These are phyloP conservation scores for Spergularia bocconei DNA, from an alignment of 148 eudicot genomes.

Conservation along the genomic window DNA sequence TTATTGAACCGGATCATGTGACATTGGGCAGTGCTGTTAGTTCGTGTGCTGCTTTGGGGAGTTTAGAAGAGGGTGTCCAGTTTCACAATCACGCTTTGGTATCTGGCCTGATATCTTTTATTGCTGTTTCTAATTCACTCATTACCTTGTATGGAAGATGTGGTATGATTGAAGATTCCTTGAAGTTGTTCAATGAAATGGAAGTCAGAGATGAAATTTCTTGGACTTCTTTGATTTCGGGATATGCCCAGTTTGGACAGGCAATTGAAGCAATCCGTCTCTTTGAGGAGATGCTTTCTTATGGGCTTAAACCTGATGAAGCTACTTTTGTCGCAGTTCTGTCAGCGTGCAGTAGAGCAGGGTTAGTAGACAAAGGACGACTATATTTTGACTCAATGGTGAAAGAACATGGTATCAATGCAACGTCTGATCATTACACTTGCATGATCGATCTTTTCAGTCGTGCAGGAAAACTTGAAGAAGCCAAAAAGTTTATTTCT, in stretches of 20 bases:
- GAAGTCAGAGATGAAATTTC: constrained; percentile 65
- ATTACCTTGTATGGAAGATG: constrained; percentile 89
- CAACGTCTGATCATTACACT: constrained; percentile 75
- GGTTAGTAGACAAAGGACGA: constrained; percentile 78
- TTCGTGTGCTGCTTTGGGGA: constrained; percentile 77
- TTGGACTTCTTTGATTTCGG: constrained; percentile 78
- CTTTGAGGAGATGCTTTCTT: constrained; percentile 71
- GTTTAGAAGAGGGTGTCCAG: constrained; percentile 86
- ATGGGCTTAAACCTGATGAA: constrained; percentile 75
- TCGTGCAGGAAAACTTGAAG: constrained; percentile 73
- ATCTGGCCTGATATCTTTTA: constrained; percentile 60
- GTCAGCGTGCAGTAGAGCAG: constrained; percentile 95
- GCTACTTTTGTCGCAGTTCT: constrained; percentile 79
- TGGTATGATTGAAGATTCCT: constrained; percentile 76
- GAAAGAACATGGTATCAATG: constrained; percentile 49
- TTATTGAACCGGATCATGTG: constrained; percentile 60
- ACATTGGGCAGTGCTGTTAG: constrained; percentile 85
- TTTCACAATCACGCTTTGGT: constrained; percentile 72
- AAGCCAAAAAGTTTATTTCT: constrained; percentile 66
- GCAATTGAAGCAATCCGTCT: constrained; percentile 70
- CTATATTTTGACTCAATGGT: constrained; percentile 68
- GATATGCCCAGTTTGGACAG: constrained; percentile 85
- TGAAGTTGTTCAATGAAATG: constrained; percentile 66
- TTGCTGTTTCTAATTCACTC: constrained; percentile 84
- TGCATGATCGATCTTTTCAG: constrained; percentile 94